These are phyloP conservation scores for Monosporozyma unispora DNA, from an alignment of 805 yeast species.

Conservation along the genomic window DNA sequence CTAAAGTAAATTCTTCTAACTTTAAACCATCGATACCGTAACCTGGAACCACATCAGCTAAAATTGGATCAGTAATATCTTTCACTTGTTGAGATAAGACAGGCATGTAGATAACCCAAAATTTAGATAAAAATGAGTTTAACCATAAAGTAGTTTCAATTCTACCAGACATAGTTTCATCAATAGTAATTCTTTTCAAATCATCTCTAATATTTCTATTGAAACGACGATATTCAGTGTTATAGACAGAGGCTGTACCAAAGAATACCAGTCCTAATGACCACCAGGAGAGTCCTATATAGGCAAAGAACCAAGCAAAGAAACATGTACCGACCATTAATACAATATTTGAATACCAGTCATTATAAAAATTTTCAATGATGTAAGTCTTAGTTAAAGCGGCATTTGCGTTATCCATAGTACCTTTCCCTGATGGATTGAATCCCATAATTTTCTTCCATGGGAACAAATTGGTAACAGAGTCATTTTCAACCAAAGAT, in stretches of 20 bases:
- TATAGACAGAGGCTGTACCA: constrained; percentile 56
- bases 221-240: constrained; percentile 67
- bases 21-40: constrained; percentile 69
- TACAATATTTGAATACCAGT: constrained; percentile 62
- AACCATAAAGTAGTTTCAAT: constrained; percentile 76
- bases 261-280: constrained; percentile 52
- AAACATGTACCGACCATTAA: constrained; percentile 61
- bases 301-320: constrained; percentile 60
- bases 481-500: constrained; percentile 10
- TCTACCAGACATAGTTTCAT: constrained; percentile 52
- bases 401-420: constrained; percentile 6
- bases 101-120: constrained; percentile 87
- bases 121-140: constrained; percentile 65
- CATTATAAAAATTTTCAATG: constrained; percentile 59
- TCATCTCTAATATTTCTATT: constrained; percentile 70
- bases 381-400: constrained; percentile 45
- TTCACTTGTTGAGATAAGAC: constrained; percentile 69
- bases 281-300: constrained; percentile 55
- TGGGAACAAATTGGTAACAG: constrained; percentile 24
- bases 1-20: constrained; percentile 70
- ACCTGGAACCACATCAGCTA: constrained; percentile 72
- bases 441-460: constrained; percentile 31
- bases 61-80: constrained; percentile 54
- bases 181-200: constrained; percentile 54
- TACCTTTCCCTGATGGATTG: constrained; percentile 13